A percentile compares a stretch with the other conserved stretches of the same genome.
phyloP scores from a whole-genome alignment of 2,329 filamentous ascomycete species.

The Cryphonectria carpinicola region DNA sequence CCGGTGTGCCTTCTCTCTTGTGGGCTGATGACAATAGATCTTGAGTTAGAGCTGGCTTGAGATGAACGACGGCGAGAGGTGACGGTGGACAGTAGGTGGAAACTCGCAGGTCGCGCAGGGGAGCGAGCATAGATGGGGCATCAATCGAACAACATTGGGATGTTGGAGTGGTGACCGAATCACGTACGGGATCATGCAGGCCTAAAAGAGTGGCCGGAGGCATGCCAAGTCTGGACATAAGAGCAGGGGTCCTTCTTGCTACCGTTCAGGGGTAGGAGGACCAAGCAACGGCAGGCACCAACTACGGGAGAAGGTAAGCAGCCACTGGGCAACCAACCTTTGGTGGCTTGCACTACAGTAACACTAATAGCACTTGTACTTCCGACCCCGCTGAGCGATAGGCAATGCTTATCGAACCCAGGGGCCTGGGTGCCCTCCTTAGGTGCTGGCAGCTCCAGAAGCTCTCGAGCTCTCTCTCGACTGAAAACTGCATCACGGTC shows the following conservation, averaged over 20 bases:
- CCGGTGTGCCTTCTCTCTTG: not conserved
- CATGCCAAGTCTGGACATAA: not conserved
- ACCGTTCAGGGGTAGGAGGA: constrained; percentile 1
- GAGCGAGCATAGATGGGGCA: not conserved
- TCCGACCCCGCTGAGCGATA: constrained; percentile 6
- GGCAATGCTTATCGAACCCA: constrained; percentile 10
- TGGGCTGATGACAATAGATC: not conserved
- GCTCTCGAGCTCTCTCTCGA: not conserved
- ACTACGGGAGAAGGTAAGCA: not conserved
- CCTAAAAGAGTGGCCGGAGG: not conserved
- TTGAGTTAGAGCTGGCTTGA: not conserved
- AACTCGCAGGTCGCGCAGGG: not conserved
- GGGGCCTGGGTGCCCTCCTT: not conserved
- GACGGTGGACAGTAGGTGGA: not conserved
- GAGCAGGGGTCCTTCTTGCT: constrained; percentile 2
- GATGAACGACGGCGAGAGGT: not conserved
- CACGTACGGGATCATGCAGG: not conserved
- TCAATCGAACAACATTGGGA: not conserved
- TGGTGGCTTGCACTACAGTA: not conserved
- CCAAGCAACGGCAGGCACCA: constrained; percentile 5
- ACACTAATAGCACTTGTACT: not conserved
- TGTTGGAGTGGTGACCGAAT: not conserved
- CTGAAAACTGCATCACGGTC: not conserved
- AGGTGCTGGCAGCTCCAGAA: not conserved
- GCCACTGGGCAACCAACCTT: not conserved